Evolutionary conservation across 2,329 filamentous ascomycete genomes (phyloP).

Genomic region (Coniochaeta sp.): DNA sequence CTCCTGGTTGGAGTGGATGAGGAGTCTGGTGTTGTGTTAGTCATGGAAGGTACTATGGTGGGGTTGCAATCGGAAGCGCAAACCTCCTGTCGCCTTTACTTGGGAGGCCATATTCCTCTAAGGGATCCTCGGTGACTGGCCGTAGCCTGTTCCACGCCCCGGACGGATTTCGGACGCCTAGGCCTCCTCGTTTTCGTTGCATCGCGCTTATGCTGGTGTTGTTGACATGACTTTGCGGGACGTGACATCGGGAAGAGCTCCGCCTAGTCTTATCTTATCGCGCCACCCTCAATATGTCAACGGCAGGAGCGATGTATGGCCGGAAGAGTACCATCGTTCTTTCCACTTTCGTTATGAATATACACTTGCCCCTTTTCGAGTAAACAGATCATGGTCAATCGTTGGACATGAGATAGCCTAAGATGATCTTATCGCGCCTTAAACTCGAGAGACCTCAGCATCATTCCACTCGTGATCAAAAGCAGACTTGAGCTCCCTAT

Average conservation of each 20-base stretch:
- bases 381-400: no score
- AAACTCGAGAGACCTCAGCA: no score
- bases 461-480: no score
- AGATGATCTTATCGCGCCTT: no score
- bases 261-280: neutral
- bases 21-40: constrained; percentile 41
- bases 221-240: neutral
- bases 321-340: no score
- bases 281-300: no score
- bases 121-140: constrained; percentile 62
- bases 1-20: constrained; percentile 73
- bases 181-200: constrained; percentile 3
- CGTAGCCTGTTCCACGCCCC: constrained; percentile 30
- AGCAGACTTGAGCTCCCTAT: no score
- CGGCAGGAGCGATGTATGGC: no score
- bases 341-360: no score
- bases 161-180: neutral
- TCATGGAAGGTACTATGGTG: neutral
- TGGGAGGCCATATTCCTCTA: constrained; percentile 76
- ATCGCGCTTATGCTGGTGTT: neutral
- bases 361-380: no score
- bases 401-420: no score
- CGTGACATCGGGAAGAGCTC: neutral
- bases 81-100: constrained; percentile 88
- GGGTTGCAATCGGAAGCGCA: neutral